These are phyloP conservation scores for Xylaria telfairii DNA, from an alignment of 495 filamentous ascomycete species.

Conservation along the genomic window DNA sequence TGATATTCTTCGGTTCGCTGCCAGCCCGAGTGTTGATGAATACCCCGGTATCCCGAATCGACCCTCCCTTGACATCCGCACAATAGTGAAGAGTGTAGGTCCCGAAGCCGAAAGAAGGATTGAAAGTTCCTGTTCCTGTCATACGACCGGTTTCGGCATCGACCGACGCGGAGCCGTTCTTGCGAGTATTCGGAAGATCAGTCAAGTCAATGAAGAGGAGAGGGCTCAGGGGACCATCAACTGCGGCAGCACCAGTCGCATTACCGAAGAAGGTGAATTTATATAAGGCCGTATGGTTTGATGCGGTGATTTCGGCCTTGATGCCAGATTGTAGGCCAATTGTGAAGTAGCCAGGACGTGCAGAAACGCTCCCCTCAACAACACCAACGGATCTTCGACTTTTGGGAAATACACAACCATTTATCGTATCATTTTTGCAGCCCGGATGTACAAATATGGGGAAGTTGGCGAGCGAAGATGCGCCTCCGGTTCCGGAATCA, in stretches of 20 bases:
- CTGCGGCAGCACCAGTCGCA: conserved; percentile 35
- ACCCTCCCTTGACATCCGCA: conserved; percentile 65
- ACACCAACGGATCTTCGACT: conserved; percentile 49
- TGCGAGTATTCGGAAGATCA: conserved; percentile 64
- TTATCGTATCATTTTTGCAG: conserved; percentile 64
- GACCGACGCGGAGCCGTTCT: conserved; percentile 61
- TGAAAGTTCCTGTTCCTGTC: conserved; percentile 64
- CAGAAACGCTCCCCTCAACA: conserved; percentile 58
- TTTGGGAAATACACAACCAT: conserved; percentile 64
- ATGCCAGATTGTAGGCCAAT: conserved; percentile 62
- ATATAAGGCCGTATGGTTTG: conserved; percentile 68
- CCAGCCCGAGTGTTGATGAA: conserved; percentile 62
- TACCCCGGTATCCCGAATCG: conserved; percentile 64
- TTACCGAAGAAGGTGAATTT: conserved; percentile 64
- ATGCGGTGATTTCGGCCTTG: conserved; percentile 67
- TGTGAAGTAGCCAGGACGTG: conserved; percentile 68
- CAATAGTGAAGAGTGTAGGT: conserved; percentile 65
- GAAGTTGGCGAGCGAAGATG: conserved; percentile 70
- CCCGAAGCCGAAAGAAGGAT: conserved; percentile 70
- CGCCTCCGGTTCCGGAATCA: conserved; percentile 70
- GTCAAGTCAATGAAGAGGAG: conserved; percentile 66
- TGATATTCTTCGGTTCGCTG: conserved; percentile 54
- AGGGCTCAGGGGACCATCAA: conserved; percentile 56
- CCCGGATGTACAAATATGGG: conserved; percentile 67
- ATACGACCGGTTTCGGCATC: conserved; percentile 61